A percentile compares a stretch with the other conserved stretches of the same genome.
phyloP scores from a whole-genome alignment of 768 basidiomycete genomes.

The Saitozyma sp. region DNA sequence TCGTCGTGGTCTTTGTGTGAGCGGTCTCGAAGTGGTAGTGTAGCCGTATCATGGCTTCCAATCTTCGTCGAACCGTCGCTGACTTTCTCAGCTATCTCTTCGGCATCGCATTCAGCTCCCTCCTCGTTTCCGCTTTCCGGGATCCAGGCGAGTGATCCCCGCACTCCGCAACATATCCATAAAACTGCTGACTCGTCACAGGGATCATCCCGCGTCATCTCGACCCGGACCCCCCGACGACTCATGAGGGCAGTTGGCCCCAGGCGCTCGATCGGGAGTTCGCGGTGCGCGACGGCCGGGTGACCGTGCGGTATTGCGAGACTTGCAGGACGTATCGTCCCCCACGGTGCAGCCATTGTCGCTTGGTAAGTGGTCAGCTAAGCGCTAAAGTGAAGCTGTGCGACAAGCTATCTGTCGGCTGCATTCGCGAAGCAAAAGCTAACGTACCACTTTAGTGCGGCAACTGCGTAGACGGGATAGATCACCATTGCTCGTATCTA shows the following conservation, averaged over 20 bases:
- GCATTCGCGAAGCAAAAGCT: no score
- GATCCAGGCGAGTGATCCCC: constrained; percentile 32
- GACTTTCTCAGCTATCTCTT: constrained; percentile 32
- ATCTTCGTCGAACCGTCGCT: constrained; percentile 1
- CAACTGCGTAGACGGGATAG: constrained; percentile 91
- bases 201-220: constrained; percentile 86
- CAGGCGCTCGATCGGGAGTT: constrained; percentile 70
- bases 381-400: no score
- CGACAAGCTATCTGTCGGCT: no score
- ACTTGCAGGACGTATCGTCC: constrained; percentile 92
- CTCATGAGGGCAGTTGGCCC: constrained; percentile 58
- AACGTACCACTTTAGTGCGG: constrained; percentile 66
- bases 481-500: constrained; percentile 58
- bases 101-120: constrained; percentile 28
- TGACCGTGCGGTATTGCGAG: constrained; percentile 88
- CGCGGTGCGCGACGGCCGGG: constrained; percentile 75
- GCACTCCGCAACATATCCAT: constrained; percentile 6
- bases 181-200: constrained; percentile 68
- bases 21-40: constrained; percentile 68
- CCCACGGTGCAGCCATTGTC: constrained; percentile 92
- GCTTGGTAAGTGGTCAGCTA: constrained; percentile 79
- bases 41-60: constrained; percentile 25
- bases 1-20: constrained; percentile 59
- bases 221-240: constrained; percentile 80
- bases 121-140: constrained; percentile 39